phyloP scores from a whole-genome alignment of 148 eudicot genomes.

The Chenopodium album region DNA sequence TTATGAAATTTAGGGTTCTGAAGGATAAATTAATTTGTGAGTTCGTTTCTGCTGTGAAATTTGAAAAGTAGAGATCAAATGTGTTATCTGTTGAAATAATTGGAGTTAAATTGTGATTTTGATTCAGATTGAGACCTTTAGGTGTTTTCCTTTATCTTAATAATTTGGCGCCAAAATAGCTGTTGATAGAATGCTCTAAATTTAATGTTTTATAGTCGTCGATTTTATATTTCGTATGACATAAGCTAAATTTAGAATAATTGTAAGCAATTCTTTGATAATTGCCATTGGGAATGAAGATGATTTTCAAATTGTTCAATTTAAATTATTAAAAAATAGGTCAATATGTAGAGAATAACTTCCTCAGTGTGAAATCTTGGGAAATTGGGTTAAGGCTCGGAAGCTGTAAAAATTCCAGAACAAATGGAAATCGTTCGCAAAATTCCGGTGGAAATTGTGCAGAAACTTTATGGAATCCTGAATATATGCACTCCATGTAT shows the following conservation, averaged over 20 bases:
- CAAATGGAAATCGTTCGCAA: neutral
- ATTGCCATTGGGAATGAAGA: no score
- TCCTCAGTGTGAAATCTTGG: neutral
- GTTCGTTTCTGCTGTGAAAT: neutral
- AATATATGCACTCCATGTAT: no score
- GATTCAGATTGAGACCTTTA: neutral
- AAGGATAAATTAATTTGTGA: neutral
- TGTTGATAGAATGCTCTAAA: neutral
- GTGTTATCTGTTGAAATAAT: neutral
- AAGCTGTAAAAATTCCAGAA: neutral
- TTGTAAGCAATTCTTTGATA: neutral
- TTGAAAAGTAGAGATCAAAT: neutral
- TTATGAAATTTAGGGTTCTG: constrained; percentile 11
- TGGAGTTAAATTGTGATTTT: neutral
- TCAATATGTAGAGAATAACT: neutral
- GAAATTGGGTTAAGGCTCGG: neutral
- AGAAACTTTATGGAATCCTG: neutral
- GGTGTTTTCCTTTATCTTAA: neutral
- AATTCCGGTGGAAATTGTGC: neutral
- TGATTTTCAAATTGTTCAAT: no score
- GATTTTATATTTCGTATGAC: neutral
- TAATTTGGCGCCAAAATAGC: neutral
- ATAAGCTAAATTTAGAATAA: neutral
- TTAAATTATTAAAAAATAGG: neutral
- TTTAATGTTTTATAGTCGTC: neutral